Conservation (phyloP, 2,329 filamentous ascomycete species). For the Penicillium sp. region DNA sequence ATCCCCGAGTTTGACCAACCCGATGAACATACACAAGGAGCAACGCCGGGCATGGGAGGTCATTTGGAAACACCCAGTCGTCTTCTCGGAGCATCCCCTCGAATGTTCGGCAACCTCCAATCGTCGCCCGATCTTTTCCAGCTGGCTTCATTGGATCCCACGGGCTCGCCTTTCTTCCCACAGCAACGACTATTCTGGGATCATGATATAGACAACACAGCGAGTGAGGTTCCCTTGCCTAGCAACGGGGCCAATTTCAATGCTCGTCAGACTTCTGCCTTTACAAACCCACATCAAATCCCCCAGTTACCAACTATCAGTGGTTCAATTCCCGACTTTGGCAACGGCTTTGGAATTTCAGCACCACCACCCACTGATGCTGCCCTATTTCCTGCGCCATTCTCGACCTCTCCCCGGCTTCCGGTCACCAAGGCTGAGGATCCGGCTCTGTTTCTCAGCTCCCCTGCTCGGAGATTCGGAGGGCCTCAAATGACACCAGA, state of each 20-base stretch:
- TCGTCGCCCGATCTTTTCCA: conserved; percentile 59
- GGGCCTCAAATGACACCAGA: conserved; percentile 35
- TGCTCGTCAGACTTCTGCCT: conserved; percentile 24
- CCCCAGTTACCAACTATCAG: conserved; percentile 39
- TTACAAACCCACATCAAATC: conserved; percentile 26
- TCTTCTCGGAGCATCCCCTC: conserved; percentile 45
- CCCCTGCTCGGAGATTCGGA: conserved; percentile 49
- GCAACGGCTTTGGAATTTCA: conserved; percentile 28
- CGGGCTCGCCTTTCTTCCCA: conserved; percentile 57
- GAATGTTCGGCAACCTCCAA: conserved; percentile 53
- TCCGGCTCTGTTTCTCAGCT: conserved; percentile 48
- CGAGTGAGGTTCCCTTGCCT: conserved; percentile 17
- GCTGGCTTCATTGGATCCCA: conserved; percentile 51
- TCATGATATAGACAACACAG: conserved; percentile 33
- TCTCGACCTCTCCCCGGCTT: conserved; percentile 46
- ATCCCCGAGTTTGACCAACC: conserved; percentile 34
- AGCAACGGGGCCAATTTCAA: conserved; percentile 16
- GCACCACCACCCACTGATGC: conserved; percentile 34
- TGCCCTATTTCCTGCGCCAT: conserved; percentile 43
- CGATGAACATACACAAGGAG: conserved; percentile 22
- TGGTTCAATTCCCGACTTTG: conserved; percentile 34
- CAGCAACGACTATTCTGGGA: conserved; percentile 55
- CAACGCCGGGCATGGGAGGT: conserved; percentile 21
- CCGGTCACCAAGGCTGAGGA: conserved; percentile 43
- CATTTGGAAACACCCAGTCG: conserved; percentile 48